Evolutionary conservation across 139 green algal genomes (phyloP).

Genomic region (Closterium sp.): DNA sequence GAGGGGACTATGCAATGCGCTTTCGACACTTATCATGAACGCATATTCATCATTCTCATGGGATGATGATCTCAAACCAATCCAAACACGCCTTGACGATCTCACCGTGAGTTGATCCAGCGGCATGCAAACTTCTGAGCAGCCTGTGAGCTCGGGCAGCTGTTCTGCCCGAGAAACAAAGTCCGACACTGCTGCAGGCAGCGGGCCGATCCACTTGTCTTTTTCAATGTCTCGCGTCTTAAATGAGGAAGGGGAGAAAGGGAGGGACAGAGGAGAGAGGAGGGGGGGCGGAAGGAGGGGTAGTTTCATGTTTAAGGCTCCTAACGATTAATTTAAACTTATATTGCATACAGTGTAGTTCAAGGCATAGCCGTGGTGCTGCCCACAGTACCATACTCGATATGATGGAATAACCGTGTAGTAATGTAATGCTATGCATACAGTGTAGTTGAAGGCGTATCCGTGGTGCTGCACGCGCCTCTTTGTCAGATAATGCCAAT

Average conservation of each 20-base stretch:
- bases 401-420: too few relatives aligned
- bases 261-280: background rate
- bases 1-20: too few relatives aligned
- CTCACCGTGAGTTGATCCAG: slow-evolving; percentile 36
- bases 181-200: background rate
- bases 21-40: too few relatives aligned
- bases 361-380: slow-evolving; percentile 74
- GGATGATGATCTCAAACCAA: too few relatives aligned
- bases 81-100: background rate
- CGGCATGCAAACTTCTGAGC: slow-evolving; percentile 14
- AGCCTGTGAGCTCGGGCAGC: slow-evolving; percentile 2
- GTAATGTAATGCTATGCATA: slow-evolving; percentile 47
- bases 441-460: slow-evolving; percentile 71
- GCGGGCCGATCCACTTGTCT: background rate
- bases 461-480: slow-evolving; percentile 63
- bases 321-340: background rate
- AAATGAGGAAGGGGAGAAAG: background rate
- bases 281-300: background rate
- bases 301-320: background rate
- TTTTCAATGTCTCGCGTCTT: background rate
- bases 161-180: background rate
- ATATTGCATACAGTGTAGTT: slow-evolving; percentile 56
- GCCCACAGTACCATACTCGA: slow-evolving; percentile 71
- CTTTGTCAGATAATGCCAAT: slow-evolving; percentile 60
- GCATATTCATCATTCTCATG: too few relatives aligned